phyloP scores from a whole-genome alignment of 257 asterid genomes.

The Craterostigma plantagineum region DNA sequence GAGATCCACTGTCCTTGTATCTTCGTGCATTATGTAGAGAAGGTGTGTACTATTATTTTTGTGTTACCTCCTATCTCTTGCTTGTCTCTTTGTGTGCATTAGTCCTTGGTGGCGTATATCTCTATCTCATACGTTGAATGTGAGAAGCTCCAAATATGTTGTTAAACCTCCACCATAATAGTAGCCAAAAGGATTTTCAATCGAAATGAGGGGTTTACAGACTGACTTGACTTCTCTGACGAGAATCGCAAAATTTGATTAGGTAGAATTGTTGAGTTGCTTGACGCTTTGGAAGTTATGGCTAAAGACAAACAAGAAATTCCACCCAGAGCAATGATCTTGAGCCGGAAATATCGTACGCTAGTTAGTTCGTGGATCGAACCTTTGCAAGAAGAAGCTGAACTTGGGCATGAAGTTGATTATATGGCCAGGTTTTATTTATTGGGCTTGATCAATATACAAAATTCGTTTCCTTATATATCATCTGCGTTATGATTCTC shows the following conservation, averaged over 20 bases:
- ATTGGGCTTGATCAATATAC: constrained; percentile 4
- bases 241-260: constrained; percentile 7
- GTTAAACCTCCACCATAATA: no score
- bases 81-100: neutral
- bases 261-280: constrained; percentile 83
- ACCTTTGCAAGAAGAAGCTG: constrained; percentile 99
- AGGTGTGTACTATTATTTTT: constrained; percentile 26
- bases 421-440: constrained; percentile 65
- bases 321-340: constrained; percentile 89
- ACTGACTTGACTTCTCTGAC: no score
- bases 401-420: constrained; percentile 92
- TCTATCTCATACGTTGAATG: neutral
- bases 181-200: no score
- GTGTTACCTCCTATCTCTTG: neutral
- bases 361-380: constrained; percentile 99
- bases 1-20: constrained; percentile 92
- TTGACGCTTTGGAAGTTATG: constrained; percentile 86
- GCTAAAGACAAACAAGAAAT: constrained; percentile 64
- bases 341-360: constrained; percentile 84
- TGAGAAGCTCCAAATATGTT: no score
- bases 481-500: constrained; percentile 13
- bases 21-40: constrained; percentile 95
- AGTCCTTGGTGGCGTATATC: neutral
- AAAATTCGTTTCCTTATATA: neutral
- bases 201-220: no score